Percentiles rank a stretch among this genome's conserved stretches.
These are phyloP conservation scores for Cyberlindnera petersonii DNA, from an alignment of 805 yeast species.

Conservation along the genomic window DNA sequence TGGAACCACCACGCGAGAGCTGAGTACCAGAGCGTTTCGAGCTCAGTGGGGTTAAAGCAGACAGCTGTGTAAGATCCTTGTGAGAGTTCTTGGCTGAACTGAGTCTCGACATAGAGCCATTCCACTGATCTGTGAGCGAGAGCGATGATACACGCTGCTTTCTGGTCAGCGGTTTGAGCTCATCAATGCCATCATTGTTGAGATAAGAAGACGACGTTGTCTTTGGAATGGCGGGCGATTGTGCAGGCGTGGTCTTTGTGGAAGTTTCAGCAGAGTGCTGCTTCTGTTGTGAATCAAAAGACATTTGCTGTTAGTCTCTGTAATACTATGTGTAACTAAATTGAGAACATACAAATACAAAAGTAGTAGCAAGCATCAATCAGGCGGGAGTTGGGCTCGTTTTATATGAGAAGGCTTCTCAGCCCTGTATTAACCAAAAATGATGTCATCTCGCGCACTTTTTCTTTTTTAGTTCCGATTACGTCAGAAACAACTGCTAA, in stretches of 20 bases:
- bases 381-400: background rate
- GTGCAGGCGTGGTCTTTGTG: conserved; percentile 18
- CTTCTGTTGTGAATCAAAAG: conserved; percentile 11
- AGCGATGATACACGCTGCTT: conserved; percentile 62
- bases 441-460: conserved; percentile 7
- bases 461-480: conserved; percentile 4
- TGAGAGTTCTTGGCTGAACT: conserved; percentile 25
- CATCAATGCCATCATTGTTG: conserved; percentile 72
- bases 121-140: conserved; percentile 73
- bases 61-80: conserved; percentile 27
- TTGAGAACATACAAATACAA: no score
- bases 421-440: background rate
- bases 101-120: conserved; percentile 31
- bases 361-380: background rate
- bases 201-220: conserved; percentile 55
- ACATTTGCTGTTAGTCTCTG: conserved; percentile 3
- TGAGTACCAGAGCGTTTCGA: conserved; percentile 15
- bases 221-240: conserved; percentile 23
- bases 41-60: conserved; percentile 18
- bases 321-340: no score
- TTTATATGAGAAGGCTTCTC: no score
- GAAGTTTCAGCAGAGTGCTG: conserved; percentile 13
- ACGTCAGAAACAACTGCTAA: conserved; percentile 3
- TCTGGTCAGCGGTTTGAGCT: conserved; percentile 56
- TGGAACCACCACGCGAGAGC: conserved; percentile 25